These are phyloP conservation scores for Ophiostoma ips DNA, from an alignment of 2,329 filamentous ascomycete genomes.

Conservation along the genomic window DNA sequence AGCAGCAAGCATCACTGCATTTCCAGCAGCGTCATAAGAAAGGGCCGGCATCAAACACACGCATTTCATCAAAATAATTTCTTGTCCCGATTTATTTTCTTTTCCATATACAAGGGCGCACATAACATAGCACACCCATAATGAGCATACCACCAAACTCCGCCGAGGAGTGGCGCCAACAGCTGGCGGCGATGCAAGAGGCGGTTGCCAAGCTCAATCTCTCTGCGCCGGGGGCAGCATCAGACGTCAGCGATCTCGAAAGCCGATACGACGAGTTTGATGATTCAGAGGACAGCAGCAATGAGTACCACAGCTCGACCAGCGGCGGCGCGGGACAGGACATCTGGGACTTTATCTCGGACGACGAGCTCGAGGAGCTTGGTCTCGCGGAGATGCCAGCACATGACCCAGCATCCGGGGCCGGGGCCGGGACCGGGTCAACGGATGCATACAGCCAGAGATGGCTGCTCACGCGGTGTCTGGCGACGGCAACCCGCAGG, in stretches of 20 bases:
- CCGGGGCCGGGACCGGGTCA: no score
- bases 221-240: conserved; percentile 17
- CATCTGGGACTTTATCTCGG: conserved; percentile 85
- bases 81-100: background rate
- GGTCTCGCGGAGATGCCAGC: conserved; percentile 18
- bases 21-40: no score
- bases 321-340: conserved; percentile 51
- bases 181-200: conserved; percentile 73
- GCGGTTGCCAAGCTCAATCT: conserved; percentile 61
- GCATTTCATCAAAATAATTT: no score
- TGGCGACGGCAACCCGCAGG: conserved; percentile 46
- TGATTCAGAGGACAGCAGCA: conserved; percentile 48
- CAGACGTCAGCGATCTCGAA: conserved; percentile 19
- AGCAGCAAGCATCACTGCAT: no score
- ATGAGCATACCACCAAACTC: conserved; percentile 1
- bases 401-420: no score
- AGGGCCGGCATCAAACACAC: no score
- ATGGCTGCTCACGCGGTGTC: conserved; percentile 63
- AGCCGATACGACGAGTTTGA: conserved; percentile 21
- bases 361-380: conserved; percentile 51
- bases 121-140: conserved; percentile 3
- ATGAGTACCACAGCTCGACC: conserved; percentile 40
- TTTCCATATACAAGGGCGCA: background rate
- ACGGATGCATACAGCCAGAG: conserved; percentile 37
- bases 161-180: conserved; percentile 56